Base-by-base conservation (phyloP, 2,329 filamentous ascomycete genomes). In the Zymoseptoria pseudotritici region DNA sequence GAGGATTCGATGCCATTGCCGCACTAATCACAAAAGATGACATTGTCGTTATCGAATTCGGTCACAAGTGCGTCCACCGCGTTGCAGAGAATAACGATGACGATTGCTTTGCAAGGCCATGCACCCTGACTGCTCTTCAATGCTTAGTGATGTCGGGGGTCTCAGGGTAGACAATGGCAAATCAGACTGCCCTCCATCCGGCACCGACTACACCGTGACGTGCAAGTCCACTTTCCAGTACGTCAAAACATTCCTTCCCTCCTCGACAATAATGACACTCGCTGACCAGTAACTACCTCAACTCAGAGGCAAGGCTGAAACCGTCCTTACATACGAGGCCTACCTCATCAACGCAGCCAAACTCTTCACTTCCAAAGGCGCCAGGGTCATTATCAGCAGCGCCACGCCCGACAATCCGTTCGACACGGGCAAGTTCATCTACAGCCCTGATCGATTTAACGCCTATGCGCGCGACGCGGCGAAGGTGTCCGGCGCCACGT, bases 11-110 rank as follows among this genome's bases (percentile, higher is more conserved):
- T 17, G 77, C 77, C 0, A 81, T 89, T 56, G 79, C 81, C 53
- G 73, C 78, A 31, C 67, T 77, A 2, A 76, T 88, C 22, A 65
- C 80, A 68, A 58, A 77, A 1, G 84, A 83, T 31, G 86, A 89
- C 72, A 86, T 83, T 72, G 85, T 88, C 1, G 77, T 89, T 57
- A 87, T 89, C 57, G 86, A 89, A 67, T 88, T 89, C 67, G 86
- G 87, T 0, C 86, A 89, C 76, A 90, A 90, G 36, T 46, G n/a
- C 11, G 36, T 42, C 11, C 36, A 42, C 36, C 11, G 36, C 36
- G 11, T 42, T n/a, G 10, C 9, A 36, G 13, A 17, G 13, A 17
- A 2, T 13, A 13, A 36, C 31, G 31, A 42, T 5, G 36, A 4
- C 36, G 3, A 17, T 42, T 3, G 1, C 36, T 42, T 42, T 17